Base-by-base conservation (phyloP, 805 yeast species). In the Tetrapisispora arboricola region DNA sequence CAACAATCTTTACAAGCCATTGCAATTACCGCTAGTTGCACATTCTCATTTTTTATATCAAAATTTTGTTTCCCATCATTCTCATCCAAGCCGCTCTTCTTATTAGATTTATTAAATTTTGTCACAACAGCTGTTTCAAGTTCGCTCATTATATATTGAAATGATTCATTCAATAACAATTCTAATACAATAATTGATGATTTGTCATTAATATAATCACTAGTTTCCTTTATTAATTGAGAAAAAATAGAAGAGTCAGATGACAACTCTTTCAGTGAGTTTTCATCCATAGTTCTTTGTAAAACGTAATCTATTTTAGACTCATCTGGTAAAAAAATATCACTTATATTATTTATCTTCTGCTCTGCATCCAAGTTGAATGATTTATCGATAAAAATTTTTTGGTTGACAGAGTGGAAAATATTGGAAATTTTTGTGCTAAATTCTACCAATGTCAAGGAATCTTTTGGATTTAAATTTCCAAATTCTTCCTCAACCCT, bases 391-490 rank as follows among this genome's bases (percentile, higher is more conserved):
- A 66, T 55, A 39, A 63, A 42, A 37, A 60, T 47, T 43, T 67
- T 70, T 28, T 43, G 39, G 41, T 57, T 58, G 12, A 51, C 48
- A 6, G 49, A 39, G 24, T 48, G 54, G 35, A 57, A 54, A 6
- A 69, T 61, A 44, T 63, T 63, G 28, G 62, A 59, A 12, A 77
- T 49, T 29, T 69, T 55, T 1, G 52, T 50, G 21, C 75, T 68
- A 52, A 87, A 78, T 43, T 84, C 82, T 15, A 70, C 75, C 16
- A 78, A 60, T 1, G 80, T 63, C 38, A 90, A 59, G 53, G 80
- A 88, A 16, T 83, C 75, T 47, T 87, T 72, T 26, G 95, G 94
- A 46, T 76, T 79, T 22, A 84, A 64, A 10, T 68, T 70, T 10
- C 66, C 72, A 57, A 86, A 85, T 19, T 76, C 78, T 25, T 67